These are phyloP conservation scores for Pisolithus orientalis DNA, from an alignment of 768 basidiomycete species.

Conservation along the genomic window DNA sequence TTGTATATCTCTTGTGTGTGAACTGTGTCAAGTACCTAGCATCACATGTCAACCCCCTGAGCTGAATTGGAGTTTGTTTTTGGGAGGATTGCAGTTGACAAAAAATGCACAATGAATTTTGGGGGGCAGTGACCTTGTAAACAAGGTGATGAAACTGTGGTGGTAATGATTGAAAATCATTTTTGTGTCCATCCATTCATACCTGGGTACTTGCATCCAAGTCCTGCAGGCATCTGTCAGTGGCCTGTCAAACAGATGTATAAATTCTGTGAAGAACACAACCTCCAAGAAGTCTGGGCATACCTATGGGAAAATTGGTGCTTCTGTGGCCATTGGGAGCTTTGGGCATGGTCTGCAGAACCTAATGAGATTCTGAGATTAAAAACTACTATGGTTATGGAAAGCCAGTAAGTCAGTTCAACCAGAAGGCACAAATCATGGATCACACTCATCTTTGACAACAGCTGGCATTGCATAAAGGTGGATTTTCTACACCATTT, in stretches of 20 bases:
- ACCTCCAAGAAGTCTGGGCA: background rate
- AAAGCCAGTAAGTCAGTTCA: too few relatives aligned
- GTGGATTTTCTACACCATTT: conserved; percentile 29
- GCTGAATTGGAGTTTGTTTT: too few relatives aligned
- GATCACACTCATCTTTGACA: background rate
- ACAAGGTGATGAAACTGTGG: too few relatives aligned
- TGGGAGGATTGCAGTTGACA: too few relatives aligned
- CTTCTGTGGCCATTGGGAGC: too few relatives aligned
- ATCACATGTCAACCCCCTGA: too few relatives aligned
- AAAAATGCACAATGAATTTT: too few relatives aligned
- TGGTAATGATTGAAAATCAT: conserved; percentile 20
- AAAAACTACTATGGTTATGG: conserved; percentile 2
- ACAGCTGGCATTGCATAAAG: conserved; percentile 31
- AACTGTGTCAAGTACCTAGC: too few relatives aligned
- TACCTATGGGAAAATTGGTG: too few relatives aligned
- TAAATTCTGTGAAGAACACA: background rate
- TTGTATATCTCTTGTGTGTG: too few relatives aligned
- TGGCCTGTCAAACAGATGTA: conserved; percentile 1
- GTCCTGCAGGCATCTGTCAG: conserved; percentile 15
- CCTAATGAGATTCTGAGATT: conserved; percentile 8
- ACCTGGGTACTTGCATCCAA: conserved; percentile 24
- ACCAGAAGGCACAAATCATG: too few relatives aligned
- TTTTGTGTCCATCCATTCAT: conserved; percentile 13
- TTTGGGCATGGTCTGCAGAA: conserved; percentile 14
- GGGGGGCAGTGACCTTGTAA: too few relatives aligned